Evolutionary conservation across 1,139 yeast genomes (phyloP), one percentile per base, ranked within the genome.

Genomic region (Suhomyces chickasaworum): DNA sequence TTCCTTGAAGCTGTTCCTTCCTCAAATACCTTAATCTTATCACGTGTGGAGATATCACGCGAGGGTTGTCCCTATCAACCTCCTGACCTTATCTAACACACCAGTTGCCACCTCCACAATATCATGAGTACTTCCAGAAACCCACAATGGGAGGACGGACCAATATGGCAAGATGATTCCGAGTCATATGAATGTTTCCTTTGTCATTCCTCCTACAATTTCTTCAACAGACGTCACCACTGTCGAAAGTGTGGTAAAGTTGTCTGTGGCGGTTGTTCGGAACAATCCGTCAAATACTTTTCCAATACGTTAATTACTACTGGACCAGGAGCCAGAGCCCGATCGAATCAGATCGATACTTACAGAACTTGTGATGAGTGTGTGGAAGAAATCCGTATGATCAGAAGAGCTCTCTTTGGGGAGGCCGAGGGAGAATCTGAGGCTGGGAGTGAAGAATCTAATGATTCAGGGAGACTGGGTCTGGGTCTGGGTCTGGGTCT

Each of bases 241-340:
- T 93, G 99, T 64, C 74, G 95, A 60, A 80, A 84, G 62, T 87
- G 97, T 73, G 93, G 97, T 34, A 65, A 81, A 45, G 84, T 88
- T 4, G 86, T 84, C 22, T 86, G 97, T 68, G 83, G 82, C 37
- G 56, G 69, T 46, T 84, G 96, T 62, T 81, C 95, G 20, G 61
- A 69, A 12, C 73, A 77, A 21, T 61, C 64, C 31, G 71, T 77
- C 12, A 65, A 59, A 32, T 78, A 76, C 58, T 69, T 75, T 50
- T 67, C 76, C 31, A 66, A 68, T 45, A 69, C 80, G 0, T 55
- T 61, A 31, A 65, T 77, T 3, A 69, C 69, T 2, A 64, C 54
- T 45, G 64, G 71, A 1, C 50, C 56, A 15, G 66, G 64, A 13
- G 60, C 32, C 47, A 66, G 57, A 40, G 52, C 50, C 33, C 59